Evolutionary conservation across 306 rosid genomes (phyloP).

Genomic region (Begonia fuchsioides): DNA sequence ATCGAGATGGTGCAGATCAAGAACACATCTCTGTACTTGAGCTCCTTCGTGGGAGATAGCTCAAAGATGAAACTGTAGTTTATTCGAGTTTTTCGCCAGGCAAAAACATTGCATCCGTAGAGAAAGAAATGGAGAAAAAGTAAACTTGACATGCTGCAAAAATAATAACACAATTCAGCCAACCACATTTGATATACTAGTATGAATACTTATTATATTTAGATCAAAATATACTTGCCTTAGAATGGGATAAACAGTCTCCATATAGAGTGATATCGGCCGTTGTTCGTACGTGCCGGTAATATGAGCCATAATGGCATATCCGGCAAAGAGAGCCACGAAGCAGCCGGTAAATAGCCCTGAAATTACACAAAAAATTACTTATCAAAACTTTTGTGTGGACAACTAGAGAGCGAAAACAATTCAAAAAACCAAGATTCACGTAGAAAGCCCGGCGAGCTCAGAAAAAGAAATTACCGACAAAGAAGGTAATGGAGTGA

Average conservation of each 20-base stretch:
- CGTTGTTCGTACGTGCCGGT: constrained; percentile 48
- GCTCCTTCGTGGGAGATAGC: constrained; percentile 54
- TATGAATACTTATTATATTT: too few relatives aligned
- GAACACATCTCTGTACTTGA: constrained; percentile 74
- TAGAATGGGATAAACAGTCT: constrained; percentile 80
- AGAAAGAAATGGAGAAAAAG: constrained; percentile 88
- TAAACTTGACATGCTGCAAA: constrained; percentile 93
- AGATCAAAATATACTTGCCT: constrained; percentile 34
- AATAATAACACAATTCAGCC: not conserved
- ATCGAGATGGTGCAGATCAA: constrained; percentile 69
- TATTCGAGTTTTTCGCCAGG: constrained; percentile 85
- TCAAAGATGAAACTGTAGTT: constrained; percentile 87
- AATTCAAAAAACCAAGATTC: too few relatives aligned
- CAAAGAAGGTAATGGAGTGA: constrained; percentile 75
- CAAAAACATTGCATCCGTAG: constrained; percentile 82
- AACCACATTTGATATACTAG: too few relatives aligned
- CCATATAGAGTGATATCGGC: constrained; percentile 66
- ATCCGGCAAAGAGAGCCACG: constrained; percentile 63
- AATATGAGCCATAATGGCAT: constrained; percentile 79
- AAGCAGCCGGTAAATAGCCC: constrained; percentile 83
- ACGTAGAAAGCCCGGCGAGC: too few relatives aligned
- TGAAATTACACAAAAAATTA: constrained; percentile 8
- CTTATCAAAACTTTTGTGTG: too few relatives aligned
- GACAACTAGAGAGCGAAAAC: too few relatives aligned
- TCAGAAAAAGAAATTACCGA: constrained; percentile 43